Evolutionary conservation across 768 basidiomycete genomes (phyloP).

Genomic region (Lactarius deliciosus): DNA sequence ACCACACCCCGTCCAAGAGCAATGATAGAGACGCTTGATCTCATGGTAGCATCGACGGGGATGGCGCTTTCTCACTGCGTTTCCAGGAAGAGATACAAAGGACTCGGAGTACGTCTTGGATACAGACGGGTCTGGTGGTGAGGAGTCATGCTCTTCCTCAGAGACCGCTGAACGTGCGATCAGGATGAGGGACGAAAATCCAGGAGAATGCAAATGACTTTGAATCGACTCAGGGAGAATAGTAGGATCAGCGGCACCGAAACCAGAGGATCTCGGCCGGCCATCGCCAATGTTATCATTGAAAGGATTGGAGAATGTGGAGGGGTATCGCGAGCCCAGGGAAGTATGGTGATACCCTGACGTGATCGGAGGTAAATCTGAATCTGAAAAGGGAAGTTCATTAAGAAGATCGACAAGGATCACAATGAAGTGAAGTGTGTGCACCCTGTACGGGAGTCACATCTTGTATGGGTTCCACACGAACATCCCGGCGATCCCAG

Average conservation of each 20-base stretch:
- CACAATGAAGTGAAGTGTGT: background rate
- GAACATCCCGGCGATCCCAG: conserved; percentile 25
- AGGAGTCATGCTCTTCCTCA: conserved; percentile 32
- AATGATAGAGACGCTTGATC: conserved; percentile 91
- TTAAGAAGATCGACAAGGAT: conserved; percentile 27
- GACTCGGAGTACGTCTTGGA: conserved; percentile 70
- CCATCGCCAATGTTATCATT: conserved; percentile 11
- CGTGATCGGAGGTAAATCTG: conserved; percentile 24
- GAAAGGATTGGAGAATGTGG: conserved; percentile 21
- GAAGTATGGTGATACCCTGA: conserved; percentile 11
- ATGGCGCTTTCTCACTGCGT: conserved; percentile 70
- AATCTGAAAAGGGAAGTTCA: conserved; percentile 3
- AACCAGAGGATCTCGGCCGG: conserved; percentile 24
- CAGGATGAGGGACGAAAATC: conserved; percentile 20
- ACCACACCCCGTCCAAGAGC: conserved; percentile 56
- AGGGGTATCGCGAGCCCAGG: conserved; percentile 12
- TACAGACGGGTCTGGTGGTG: conserved; percentile 24
- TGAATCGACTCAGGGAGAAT: conserved; percentile 17
- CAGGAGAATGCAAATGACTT: conserved; percentile 20
- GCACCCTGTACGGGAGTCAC: conserved; percentile 16
- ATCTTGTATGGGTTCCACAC: conserved; percentile 14
- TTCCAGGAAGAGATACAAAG: conserved; percentile 78
- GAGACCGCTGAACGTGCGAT: conserved; percentile 24
- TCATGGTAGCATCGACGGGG: conserved; percentile 87
- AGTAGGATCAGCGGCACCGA: conserved; percentile 23